Evolutionary conservation across 768 basidiomycete genomes (phyloP), one percentile per base, ranked within the genome.

Genomic region (Holtermannia corniformis): DNA sequence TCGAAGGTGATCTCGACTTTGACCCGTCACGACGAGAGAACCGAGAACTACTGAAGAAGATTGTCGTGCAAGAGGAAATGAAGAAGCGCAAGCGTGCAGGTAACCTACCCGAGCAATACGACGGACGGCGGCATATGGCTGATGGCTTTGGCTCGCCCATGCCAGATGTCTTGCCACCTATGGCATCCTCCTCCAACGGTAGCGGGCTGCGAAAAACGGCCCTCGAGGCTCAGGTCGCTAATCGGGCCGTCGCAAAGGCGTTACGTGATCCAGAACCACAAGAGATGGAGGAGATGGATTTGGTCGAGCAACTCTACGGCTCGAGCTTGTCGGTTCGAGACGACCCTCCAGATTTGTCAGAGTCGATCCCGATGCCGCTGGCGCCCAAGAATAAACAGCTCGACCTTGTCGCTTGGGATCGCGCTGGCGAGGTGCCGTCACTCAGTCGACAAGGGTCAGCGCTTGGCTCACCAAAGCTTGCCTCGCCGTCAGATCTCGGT

Each of bases 261-360:
- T 7, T 16, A 7, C 32, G 32, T 37, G 32, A 37, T 37, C 32
- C 32, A 11, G 42, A 44, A 22, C 55, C 61, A 2, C 68, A 65
- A 16, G 81, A 82, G 12, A 82, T 86, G 23, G 90, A 92, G 72
- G 93, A 99, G 74, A 83, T 99, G 59, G 95, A 99, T 71, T 78
- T 99, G 4, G 89, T 97, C 3, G 95, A 99, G 67, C 95, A 99
- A 68, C 74, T 97, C 0, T 96, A 90, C 58, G 93, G 93, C 13
- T 73, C 80, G 28, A 81, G 84, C 47, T 78, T 85, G 55, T 82
- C 84, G 2, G 76, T 92, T 16, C 80, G 82, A 27, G 82, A 82
- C 48, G 76, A 78, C 44, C 73, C 81, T 41, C 78, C 84, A n/a
- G 84, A 93, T 68, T 74, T 96, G 14, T 82, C 86, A 11, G 88